Percentiles rank a stretch among this genome's conserved stretches.
phyloP scores from a whole-genome alignment of 306 rosid genomes.

The Quillaja saponaria region DNA sequence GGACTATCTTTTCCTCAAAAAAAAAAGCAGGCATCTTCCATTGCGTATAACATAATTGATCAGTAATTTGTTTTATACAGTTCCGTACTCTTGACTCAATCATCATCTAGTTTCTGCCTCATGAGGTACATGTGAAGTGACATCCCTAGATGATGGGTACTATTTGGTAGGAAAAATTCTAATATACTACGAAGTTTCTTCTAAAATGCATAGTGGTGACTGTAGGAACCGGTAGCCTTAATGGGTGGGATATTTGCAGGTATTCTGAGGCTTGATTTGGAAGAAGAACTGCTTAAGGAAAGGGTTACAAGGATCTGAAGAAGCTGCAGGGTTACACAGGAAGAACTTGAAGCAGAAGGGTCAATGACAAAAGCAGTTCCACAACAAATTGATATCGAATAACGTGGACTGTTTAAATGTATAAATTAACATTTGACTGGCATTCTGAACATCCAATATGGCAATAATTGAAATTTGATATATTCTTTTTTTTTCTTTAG shows the following conservation, averaged over 20 bases:
- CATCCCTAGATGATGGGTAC: slow-evolving; percentile 4
- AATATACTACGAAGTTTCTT: slow-evolving; percentile 16
- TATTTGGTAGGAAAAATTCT: slow-evolving; percentile 1
- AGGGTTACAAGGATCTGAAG: slow-evolving; percentile 84
- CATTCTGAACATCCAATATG: too few relatives aligned
- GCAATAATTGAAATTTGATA: too few relatives aligned
- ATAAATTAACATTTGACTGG: too few relatives aligned
- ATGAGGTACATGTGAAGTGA: background rate
- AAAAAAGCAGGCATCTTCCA: too few relatives aligned
- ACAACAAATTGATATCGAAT: slow-evolving; percentile 83
- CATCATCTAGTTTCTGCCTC: too few relatives aligned
- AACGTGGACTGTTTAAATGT: background rate
- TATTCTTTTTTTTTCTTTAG: too few relatives aligned
- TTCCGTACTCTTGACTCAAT: too few relatives aligned
- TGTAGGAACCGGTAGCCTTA: too few relatives aligned
- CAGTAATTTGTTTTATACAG: too few relatives aligned
- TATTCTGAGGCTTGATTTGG: slow-evolving; percentile 76
- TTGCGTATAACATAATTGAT: too few relatives aligned
- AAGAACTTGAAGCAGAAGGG: slow-evolving; percentile 52
- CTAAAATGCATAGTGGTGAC: slow-evolving; percentile 26
- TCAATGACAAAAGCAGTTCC: slow-evolving; percentile 59
- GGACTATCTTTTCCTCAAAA: too few relatives aligned
- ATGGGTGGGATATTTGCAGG: slow-evolving; percentile 91
- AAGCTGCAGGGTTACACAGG: slow-evolving; percentile 67
- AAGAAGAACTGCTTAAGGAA: slow-evolving; percentile 87